Conservation (phyloP, 345 rosid species). For the Eucalyptus erythrocorys region DNA sequence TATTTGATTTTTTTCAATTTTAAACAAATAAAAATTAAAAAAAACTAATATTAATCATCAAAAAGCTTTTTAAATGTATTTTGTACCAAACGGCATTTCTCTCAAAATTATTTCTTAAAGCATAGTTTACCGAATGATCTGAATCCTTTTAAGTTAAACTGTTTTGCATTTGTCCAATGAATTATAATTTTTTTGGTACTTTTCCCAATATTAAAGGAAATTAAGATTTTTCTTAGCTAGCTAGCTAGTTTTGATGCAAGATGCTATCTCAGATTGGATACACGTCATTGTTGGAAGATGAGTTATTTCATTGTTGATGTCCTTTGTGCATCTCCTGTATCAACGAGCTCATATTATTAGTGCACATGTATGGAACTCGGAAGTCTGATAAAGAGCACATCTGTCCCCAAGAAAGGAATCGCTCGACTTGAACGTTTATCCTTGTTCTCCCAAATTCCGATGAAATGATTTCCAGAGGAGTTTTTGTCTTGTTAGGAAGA, state of each 20-base stretch:
- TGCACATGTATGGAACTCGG: no score
- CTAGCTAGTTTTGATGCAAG: not conserved
- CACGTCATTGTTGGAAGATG: not conserved
- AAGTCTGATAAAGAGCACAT: not conserved
- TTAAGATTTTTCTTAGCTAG: not conserved
- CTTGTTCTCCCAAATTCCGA: not conserved
- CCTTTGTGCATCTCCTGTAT: not conserved
- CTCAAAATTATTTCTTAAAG: fast-evolving
- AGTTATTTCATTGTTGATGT: not conserved
- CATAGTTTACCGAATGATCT: fast-evolving
- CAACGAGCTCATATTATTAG: not conserved
- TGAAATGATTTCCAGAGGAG: not conserved
- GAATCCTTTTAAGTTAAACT: fast-evolving
- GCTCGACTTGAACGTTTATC: not conserved
- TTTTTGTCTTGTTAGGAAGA: not conserved
- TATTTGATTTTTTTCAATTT: no score
- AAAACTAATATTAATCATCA: no score
- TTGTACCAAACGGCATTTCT: fast-evolving
- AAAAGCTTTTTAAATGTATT: no score
- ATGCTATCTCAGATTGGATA: not conserved
- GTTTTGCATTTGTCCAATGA: no score
- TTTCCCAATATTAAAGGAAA: not conserved
- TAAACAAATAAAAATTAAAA: no score
- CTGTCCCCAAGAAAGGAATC: not conserved
- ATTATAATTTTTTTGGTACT: no score